Conservation (phyloP, 2,329 filamentous ascomycete species). For the Penicillium thymicola region DNA sequence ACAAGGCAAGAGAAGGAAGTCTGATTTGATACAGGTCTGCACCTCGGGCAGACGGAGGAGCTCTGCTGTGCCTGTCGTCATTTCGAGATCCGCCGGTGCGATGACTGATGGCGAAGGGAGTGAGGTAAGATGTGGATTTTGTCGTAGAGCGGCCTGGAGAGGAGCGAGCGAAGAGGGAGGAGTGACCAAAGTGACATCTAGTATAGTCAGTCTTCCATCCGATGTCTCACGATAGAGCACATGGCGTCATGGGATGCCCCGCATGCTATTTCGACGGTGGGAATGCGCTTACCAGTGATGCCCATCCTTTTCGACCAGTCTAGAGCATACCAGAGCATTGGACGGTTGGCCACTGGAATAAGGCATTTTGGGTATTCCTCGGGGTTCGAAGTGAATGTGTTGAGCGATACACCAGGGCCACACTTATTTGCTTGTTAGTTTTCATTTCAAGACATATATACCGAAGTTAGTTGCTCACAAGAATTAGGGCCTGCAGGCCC, state of each 20-base stretch:
- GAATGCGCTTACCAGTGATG: conserved; percentile 42
- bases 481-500: conserved; percentile 49
- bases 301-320: conserved; percentile 51
- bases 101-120: conserved; percentile 63
- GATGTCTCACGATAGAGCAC: not conserved
- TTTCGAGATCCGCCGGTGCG: conserved; percentile 70
- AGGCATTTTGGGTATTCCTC: conserved; percentile 42
- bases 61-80: conserved; percentile 85
- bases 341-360: conserved; percentile 49
- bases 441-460: not conserved
- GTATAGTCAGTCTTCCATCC: conserved; percentile 4
- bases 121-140: conserved; percentile 51
- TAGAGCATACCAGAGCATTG: conserved; percentile 50
- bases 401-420: conserved; percentile 47
- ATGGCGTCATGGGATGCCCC: conserved; percentile 1
- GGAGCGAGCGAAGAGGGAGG: conserved; percentile 44
- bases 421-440: conserved; percentile 8
- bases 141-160: conserved; percentile 46
- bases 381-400: conserved; percentile 50
- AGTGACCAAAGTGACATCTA: conserved; percentile 49
- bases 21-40: conserved; percentile 69
- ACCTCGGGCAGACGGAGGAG: conserved; percentile 82
- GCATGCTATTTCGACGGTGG: not conserved
- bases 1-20: conserved; percentile 89
- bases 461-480: conserved; percentile 30